Evolutionary conservation across 441 rosid genomes (phyloP).

Genomic region (Pelargonium citronellum): DNA sequence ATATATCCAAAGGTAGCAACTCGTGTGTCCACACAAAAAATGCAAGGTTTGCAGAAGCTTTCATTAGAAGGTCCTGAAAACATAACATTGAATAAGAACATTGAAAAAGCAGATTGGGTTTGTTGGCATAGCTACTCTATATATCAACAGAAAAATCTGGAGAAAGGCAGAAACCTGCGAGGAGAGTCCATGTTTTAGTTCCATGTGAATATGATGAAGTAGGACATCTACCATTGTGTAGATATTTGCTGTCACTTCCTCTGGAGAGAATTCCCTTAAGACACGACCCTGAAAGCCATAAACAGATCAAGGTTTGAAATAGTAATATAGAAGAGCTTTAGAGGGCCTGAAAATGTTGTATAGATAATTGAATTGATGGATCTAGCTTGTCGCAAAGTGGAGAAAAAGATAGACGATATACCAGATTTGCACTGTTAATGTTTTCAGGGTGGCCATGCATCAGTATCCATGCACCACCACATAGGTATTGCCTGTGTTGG

Average conservation of each 20-base stretch:
- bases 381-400: constrained; percentile 10
- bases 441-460: constrained; percentile 89
- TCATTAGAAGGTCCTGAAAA: constrained; percentile 55
- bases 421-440: constrained; percentile 78
- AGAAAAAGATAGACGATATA: constrained; percentile 27
- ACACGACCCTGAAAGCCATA: constrained; percentile 56
- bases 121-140: constrained; percentile 7
- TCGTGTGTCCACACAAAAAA: constrained; percentile 86
- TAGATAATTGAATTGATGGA: background rate
- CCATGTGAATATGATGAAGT: constrained; percentile 75
- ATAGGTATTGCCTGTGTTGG: constrained; percentile 73
- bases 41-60: constrained; percentile 65
- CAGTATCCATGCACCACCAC: constrained; percentile 94
- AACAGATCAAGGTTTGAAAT: background rate
- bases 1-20: constrained; percentile 86
- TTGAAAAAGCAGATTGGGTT: constrained; percentile 6
- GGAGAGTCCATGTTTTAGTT: constrained; percentile 66
- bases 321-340: background rate
- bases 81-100: background rate
- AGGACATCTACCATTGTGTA: constrained; percentile 92
- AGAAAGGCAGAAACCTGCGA: constrained; percentile 46
- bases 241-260: constrained; percentile 87
- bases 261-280: constrained; percentile 83
- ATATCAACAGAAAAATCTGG: constrained; percentile 17
- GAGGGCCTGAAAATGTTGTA: background rate